Evolutionary conservation across 2,329 filamentous ascomycete genomes (phyloP).

Genomic region (Fusarium concolor): DNA sequence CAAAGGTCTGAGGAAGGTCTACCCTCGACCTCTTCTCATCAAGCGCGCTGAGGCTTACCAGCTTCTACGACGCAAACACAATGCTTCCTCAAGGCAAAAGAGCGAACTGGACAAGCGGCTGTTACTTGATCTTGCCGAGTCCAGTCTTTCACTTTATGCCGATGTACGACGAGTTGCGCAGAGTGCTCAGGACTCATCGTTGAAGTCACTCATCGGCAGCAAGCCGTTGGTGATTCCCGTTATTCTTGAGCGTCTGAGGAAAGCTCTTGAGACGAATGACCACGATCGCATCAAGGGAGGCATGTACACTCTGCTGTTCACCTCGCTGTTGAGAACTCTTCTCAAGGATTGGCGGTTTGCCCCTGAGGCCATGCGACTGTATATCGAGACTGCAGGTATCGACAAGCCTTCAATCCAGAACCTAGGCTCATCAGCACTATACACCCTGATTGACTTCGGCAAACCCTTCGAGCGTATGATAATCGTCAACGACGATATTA

Average conservation of each 20-base stretch:
- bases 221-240: slow-evolving; percentile 89
- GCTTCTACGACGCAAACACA: slow-evolving; percentile 92
- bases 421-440: slow-evolving; percentile 82
- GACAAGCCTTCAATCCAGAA: slow-evolving; percentile 96
- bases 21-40: slow-evolving; percentile 91
- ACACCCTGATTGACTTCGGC: slow-evolving; percentile 91
- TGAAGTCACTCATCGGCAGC: slow-evolving; percentile 90
- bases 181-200: slow-evolving; percentile 88
- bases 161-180: slow-evolving; percentile 96
- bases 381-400: slow-evolving; percentile 88
- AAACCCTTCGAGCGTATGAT: slow-evolving; percentile 89
- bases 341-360: slow-evolving; percentile 95
- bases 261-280: slow-evolving; percentile 82
- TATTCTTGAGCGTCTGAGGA: slow-evolving; percentile 81
- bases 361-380: slow-evolving; percentile 87
- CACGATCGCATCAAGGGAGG: slow-evolving; percentile 94
- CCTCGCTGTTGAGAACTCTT: slow-evolving; percentile 87
- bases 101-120: slow-evolving; percentile 90
- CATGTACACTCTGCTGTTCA: slow-evolving; percentile 90
- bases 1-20: slow-evolving; percentile 89
- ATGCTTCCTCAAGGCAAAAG: slow-evolving; percentile 86
- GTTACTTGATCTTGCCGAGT: slow-evolving; percentile 87
- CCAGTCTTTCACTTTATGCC: slow-evolving; percentile 90
- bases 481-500: slow-evolving; percentile 76
- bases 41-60: slow-evolving; percentile 96